These are phyloP conservation scores for bread wheat (Triticum aestivum) DNA, from an alignment of 176 grass and related monocot species.

Conservation along the genomic window DNA sequence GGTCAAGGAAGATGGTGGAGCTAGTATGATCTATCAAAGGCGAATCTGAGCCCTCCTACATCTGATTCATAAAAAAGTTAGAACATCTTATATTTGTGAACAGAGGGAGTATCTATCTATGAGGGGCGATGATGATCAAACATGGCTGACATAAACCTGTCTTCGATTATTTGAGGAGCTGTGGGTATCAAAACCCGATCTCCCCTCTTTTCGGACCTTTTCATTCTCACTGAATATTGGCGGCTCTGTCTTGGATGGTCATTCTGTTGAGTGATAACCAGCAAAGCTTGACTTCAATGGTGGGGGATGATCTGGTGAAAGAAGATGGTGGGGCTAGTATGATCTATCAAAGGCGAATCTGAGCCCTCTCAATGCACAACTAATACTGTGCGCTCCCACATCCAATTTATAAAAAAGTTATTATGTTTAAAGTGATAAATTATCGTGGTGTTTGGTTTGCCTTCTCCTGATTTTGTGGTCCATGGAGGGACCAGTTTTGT, in stretches of 20 bases:
- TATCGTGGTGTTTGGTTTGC: no score
- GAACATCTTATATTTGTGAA: no score
- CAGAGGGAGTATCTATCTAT: not conserved
- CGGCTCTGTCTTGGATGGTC: conserved; percentile 30
- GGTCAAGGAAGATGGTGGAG: not conserved
- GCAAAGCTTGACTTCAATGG: not conserved
- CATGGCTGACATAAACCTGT: not conserved
- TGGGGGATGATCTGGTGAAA: not conserved
- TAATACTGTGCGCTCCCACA: no score
- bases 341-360: conserved; percentile 34
- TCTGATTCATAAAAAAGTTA: no score
- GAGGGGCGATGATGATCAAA: not conserved
- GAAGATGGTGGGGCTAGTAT: not conserved
- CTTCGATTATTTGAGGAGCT: not conserved
- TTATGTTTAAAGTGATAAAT: no score
- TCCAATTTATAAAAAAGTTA: no score
- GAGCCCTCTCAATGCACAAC: conserved; percentile 3
- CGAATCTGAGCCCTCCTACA: conserved; percentile 13
- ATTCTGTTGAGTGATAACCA: conserved; percentile 11
- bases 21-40: conserved; percentile 28
- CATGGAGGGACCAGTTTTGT: not conserved
- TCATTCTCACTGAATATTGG: not conserved
- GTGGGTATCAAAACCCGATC: not conserved
- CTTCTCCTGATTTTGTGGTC: no score
- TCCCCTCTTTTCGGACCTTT: not conserved